Evolutionary conservation across 805 yeast genomes (phyloP), one percentile per base, ranked within the genome.

Genomic region (Candida nanaspora): DNA sequence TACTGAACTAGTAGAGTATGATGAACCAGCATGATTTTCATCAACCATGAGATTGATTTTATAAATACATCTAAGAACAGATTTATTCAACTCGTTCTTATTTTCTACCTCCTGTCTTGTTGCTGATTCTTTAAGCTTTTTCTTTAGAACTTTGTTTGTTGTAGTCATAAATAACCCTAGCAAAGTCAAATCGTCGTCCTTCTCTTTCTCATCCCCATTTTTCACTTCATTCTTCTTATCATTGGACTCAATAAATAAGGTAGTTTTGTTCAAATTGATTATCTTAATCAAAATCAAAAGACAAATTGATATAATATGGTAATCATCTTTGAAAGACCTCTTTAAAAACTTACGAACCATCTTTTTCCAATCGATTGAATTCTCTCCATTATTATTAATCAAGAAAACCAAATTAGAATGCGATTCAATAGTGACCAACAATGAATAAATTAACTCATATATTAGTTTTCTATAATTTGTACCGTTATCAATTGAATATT

Each of bases 401-500:
- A 57, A 41, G 3, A 49, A 26, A 16, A 40, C 27, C 7, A 53
- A 38, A 22, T 46, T 41, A 6, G 51, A 40, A 32, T 52, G 50
- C 32, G 52, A 52, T 40, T 63, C 67, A 35, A 65, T 46, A 3
- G 63, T 50, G 6, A 57, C 55, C 11, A 65, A 53, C 35, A 82
- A 56, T 8, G 85, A 70, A 55, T 78, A 81, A 23, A 86, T 61
- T 19, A 80, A 62, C 52, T 86, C 95, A 56, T 80, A 83, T 6
- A 84, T 69, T 30, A 82, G 72, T 53, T 83, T 83, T 40, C 95
- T 69, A 43, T 78, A 74, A 44, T 79, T 86, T 31, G 84, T 65
- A 0, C 88, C 93, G 48, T 80, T 82, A 51, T 86, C 96, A 31
- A 85, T 74, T 45, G 79, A 78, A 55, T 85, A 89, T 54, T 84